Percentiles rank a stretch among this genome's conserved stretches.
Evolutionary conservation across 148 eudicot genomes (phyloP).

Genomic region (Arbutus unedo): DNA sequence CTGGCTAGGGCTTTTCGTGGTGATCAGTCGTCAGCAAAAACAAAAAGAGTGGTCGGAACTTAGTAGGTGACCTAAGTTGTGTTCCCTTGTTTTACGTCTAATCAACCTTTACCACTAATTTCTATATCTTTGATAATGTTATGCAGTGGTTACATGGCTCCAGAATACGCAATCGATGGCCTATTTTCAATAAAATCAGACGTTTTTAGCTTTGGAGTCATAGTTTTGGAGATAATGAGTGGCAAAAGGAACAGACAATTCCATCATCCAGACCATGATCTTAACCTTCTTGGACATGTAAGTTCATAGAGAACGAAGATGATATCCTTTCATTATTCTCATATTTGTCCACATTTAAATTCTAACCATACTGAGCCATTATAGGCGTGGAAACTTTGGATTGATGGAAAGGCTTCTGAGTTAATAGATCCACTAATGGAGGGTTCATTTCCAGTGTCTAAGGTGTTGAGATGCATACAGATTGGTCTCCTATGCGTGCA

Average conservation of each 20-base stretch:
- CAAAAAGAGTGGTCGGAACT: conserved; percentile 3
- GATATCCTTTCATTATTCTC: neutral
- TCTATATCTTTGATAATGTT: neutral
- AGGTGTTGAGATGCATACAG: neutral
- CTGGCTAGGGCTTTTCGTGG: neutral
- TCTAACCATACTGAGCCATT: neutral
- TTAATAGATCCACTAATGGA: neutral
- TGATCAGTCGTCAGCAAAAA: neutral
- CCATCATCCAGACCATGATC: neutral
- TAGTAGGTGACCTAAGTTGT: neutral
- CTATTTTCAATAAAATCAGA: conserved; percentile 25
- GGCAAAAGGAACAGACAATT: neutral
- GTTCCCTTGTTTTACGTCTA: neutral
- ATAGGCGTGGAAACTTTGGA: conserved; percentile 25
- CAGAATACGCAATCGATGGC: conserved; percentile 21
- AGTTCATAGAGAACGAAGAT: conserved; percentile 16
- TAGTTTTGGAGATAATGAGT: conserved; percentile 4
- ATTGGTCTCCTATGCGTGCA: conserved; percentile 11
- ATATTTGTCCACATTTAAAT: neutral
- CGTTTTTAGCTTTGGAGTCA: conserved; percentile 10
- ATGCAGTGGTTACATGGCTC: conserved; percentile 35
- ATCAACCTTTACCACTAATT: neutral
- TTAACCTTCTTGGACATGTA: conserved; percentile 10
- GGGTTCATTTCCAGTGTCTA: neutral
- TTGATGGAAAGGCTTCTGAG: conserved; percentile 5